These are phyloP conservation scores for Malassezia obtusa DNA, from an alignment of 1,284 basidiomycete genomes.

Conservation along the genomic window DNA sequence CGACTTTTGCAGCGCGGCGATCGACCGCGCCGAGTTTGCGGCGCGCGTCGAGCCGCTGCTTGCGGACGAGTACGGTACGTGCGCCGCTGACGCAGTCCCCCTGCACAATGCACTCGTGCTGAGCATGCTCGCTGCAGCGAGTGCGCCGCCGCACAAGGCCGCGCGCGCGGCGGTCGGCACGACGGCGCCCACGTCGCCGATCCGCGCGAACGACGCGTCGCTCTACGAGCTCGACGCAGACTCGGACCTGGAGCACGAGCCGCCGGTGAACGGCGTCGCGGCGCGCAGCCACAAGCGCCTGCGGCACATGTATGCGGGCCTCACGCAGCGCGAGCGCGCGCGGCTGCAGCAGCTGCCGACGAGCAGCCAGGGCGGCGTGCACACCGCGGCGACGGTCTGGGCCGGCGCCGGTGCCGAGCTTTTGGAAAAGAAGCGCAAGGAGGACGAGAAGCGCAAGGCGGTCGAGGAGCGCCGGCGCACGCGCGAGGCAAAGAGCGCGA, in stretches of 20 bases:
- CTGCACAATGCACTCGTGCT: conserved; percentile 50
- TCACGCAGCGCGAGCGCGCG: conserved; percentile 33
- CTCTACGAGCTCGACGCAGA: conserved; percentile 26
- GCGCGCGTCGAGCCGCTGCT: conserved; percentile 31
- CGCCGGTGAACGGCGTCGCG: conserved; percentile 6
- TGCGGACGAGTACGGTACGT: conserved; percentile 36
- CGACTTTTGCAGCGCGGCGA: conserved; percentile 47
- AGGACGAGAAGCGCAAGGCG: conserved; percentile 42
- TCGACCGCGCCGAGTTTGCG: conserved; percentile 49
- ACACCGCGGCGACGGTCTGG: conserved; percentile 29
- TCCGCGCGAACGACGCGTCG: not conserved
- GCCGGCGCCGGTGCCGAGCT: conserved; percentile 46
- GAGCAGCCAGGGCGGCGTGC: conserved; percentile 22
- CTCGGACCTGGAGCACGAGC: conserved; percentile 18
- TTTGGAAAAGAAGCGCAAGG: conserved; percentile 45
- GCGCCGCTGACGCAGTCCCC: conserved; percentile 34
- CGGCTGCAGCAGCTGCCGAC: conserved; percentile 36
- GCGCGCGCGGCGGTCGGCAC: conserved; percentile 8
- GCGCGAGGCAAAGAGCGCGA: conserved; percentile 33
- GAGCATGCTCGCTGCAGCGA: conserved; percentile 50
- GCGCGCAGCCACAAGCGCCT: conserved; percentile 40
- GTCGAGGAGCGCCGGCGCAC: conserved; percentile 40
- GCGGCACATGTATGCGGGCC: conserved; percentile 33
- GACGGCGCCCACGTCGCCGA: conserved; percentile 19
- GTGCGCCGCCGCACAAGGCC: conserved; percentile 33